Conservation (phyloP, 2,329 filamentous ascomycete genomes). For the Penicillium brevicompactum region DNA sequence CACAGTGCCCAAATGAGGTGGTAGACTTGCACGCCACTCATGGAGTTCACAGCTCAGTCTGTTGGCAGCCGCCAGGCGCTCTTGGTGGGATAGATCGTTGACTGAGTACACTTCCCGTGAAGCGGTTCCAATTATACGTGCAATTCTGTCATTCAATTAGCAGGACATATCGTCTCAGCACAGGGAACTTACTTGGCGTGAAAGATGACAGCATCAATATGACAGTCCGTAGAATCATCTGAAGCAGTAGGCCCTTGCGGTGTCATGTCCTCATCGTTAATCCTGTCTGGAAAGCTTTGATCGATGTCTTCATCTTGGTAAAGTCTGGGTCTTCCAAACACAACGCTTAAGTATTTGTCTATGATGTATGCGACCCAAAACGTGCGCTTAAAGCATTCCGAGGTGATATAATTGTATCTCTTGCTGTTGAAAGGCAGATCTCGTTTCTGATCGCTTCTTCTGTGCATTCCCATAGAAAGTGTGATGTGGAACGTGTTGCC, state of each 20-base stretch:
- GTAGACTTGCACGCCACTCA: slow-evolving; percentile 23
- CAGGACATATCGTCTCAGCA: background rate
- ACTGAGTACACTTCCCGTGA: slow-evolving; percentile 29
- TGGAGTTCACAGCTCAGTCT: slow-evolving; percentile 21
- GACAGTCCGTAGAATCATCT: slow-evolving; percentile 27
- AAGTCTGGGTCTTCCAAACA: slow-evolving; percentile 58
- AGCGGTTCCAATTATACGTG: slow-evolving; percentile 26
- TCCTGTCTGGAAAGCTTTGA: slow-evolving; percentile 52
- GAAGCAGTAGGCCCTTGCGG: slow-evolving; percentile 32
- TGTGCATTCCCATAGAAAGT: slow-evolving; percentile 29
- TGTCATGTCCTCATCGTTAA: slow-evolving; percentile 58
- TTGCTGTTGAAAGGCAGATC: slow-evolving; percentile 14
- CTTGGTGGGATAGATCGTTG: slow-evolving; percentile 18
- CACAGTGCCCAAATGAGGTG: slow-evolving; percentile 27
- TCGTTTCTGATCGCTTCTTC: slow-evolving; percentile 15
- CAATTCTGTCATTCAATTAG: slow-evolving; percentile 13
- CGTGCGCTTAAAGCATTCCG: slow-evolving; percentile 52
- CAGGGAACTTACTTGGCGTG: slow-evolving; percentile 38
- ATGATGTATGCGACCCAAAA: slow-evolving; percentile 63
- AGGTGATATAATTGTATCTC: slow-evolving; percentile 24
- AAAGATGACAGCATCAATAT: slow-evolving; percentile 41
- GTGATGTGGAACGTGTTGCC: slow-evolving; percentile 46
- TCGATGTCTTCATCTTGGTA: slow-evolving; percentile 64
- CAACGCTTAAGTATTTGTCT: slow-evolving; percentile 60
- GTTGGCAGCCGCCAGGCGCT: slow-evolving; percentile 23